Evolutionary conservation across 305 asterid genomes (phyloP), one percentile per base, ranked within the genome.

Genomic region (Fraxinus latifolia): DNA sequence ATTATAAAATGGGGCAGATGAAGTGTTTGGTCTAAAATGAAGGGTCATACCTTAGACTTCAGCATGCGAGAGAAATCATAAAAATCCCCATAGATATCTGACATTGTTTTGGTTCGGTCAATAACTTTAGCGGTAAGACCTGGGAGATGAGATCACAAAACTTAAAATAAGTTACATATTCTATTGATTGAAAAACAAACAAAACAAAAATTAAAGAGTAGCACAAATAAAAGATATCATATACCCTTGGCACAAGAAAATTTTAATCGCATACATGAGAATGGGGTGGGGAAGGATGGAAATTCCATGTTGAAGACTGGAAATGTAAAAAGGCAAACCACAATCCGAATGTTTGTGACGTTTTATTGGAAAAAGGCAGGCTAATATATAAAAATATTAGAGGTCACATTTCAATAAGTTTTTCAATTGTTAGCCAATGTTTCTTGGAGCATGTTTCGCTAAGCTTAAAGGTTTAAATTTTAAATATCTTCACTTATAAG

Each of bases 41-140:
- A 84, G 86, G 77, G 71, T 36, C 88, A 62, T 91, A 96, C 99
- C 99, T 94, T 94, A 65, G 89, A 92, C 85, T 89, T 92, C 74
- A 96, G 89, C 96, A 91, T 91, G 71, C 90, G 90, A 70, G 97
- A 92, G 87, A 94, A 96, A 85, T 96, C 97, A 80, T 87, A 92
- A 85, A 96, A 96, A 76, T 97, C 97, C 81, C 97, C 97, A 84
- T 96, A 94, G 3, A 96, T 97, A 87, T 96, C 98, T 27, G 95
- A 42, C 85, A 91, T 90, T 79, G 98, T 85, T 78, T 82, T 92
- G 79, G 97, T 93, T 86, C 90, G 86, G 82, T 91, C 96, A 60
- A 94, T 90, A 77, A 94, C 83, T 88, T 94, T 95, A 80, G 99
- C 99, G 76, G 98, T 95, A 82, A 95, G 97, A 82, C 99, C 99